Percentiles rank a stretch among this genome's conserved stretches.
phyloP scores from a whole-genome alignment of 805 yeast genomes.

The Kockiozyma suomiensis region DNA sequence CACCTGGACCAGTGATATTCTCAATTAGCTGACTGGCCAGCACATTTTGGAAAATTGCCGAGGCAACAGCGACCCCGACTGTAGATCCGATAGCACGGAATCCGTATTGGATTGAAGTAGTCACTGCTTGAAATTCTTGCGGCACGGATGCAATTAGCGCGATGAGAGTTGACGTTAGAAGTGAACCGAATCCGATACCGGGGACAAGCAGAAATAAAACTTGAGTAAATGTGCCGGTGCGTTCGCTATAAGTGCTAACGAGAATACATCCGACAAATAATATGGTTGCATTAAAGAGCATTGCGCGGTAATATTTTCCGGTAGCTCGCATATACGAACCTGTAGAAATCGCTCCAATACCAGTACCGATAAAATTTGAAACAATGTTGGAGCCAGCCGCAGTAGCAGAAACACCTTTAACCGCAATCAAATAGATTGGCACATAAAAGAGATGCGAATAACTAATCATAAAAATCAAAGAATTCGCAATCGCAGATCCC shows the following conservation, averaged over 20 bases:
- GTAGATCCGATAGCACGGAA: slow-evolving; percentile 88
- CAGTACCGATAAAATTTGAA: slow-evolving; percentile 65
- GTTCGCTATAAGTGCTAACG: slow-evolving; percentile 40
- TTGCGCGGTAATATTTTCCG: slow-evolving; percentile 61
- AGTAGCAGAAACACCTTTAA: slow-evolving; percentile 55
- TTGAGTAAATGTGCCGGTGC: slow-evolving; percentile 44
- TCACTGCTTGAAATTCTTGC: slow-evolving; percentile 70
- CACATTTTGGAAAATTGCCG: slow-evolving; percentile 63
- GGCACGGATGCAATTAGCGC: slow-evolving; percentile 80
- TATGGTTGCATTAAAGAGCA: slow-evolving; percentile 48
- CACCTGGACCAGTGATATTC: slow-evolving; percentile 38
- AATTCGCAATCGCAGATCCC: slow-evolving; percentile 66
- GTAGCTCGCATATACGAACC: slow-evolving; percentile 70
- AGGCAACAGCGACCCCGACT: slow-evolving; percentile 70
- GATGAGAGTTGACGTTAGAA: slow-evolving; percentile 69
- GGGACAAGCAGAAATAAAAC: slow-evolving; percentile 53
- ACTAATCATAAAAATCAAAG: slow-evolving; percentile 70
- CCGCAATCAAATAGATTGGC: slow-evolving; percentile 68
- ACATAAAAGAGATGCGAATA: slow-evolving; percentile 66
- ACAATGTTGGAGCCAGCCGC: slow-evolving; percentile 56
- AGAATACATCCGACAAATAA: slow-evolving; percentile 53
- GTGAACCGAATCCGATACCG: slow-evolving; percentile 67
- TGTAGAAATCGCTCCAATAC: slow-evolving; percentile 65
- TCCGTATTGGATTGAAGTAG: slow-evolving; percentile 87
- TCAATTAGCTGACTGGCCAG: slow-evolving; percentile 43